These are phyloP conservation scores for Xerocomus nothofagi DNA, from an alignment of 1,284 basidiomycete genomes.

Conservation along the genomic window DNA sequence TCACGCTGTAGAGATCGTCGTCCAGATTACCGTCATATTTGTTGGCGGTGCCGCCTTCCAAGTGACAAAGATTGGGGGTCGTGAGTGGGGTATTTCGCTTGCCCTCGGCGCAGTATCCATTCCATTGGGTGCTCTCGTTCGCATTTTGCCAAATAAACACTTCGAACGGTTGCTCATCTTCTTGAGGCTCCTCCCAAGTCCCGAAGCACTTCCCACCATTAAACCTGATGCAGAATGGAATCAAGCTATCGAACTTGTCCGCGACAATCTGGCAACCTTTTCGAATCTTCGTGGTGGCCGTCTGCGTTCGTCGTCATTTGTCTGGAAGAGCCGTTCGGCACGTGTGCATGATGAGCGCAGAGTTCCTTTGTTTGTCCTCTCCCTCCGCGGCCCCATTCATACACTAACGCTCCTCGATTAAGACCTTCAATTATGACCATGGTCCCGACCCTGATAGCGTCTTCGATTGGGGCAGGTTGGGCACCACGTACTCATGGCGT, in stretches of 20 bases:
- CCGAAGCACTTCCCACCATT: slow-evolving; percentile 66
- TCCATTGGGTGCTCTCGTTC: slow-evolving; percentile 84
- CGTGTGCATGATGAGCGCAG: slow-evolving; percentile 51
- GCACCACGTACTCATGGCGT: slow-evolving; percentile 54
- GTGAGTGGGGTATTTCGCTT: slow-evolving; percentile 93
- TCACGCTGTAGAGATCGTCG: slow-evolving; percentile 66
- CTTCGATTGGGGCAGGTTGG: slow-evolving; percentile 83
- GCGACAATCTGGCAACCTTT: slow-evolving; percentile 84
- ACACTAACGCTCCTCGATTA: slow-evolving; percentile 7
- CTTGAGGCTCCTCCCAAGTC: slow-evolving; percentile 66
- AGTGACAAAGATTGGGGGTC: slow-evolving; percentile 76
- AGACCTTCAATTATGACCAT: slow-evolving; percentile 79
- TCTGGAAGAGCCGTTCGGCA: slow-evolving; percentile 72
- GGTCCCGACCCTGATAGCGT: slow-evolving; percentile 84
- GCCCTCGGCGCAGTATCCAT: slow-evolving; percentile 85
- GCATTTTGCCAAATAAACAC: slow-evolving; percentile 79
- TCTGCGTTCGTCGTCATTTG: slow-evolving; percentile 79
- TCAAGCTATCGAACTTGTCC: slow-evolving; percentile 72
- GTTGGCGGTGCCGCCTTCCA: slow-evolving; percentile 91
- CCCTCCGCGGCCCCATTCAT: neutral
- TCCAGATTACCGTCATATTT: slow-evolving; percentile 89
- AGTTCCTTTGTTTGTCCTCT: slow-evolving; percentile 39
- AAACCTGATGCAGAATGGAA: slow-evolving; percentile 71
- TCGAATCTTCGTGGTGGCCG: slow-evolving; percentile 84
- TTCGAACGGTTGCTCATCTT: slow-evolving; percentile 74